These are phyloP conservation scores for Fusarium virguliforme DNA, from an alignment of 2,329 filamentous ascomycete genomes.

Conservation along the genomic window DNA sequence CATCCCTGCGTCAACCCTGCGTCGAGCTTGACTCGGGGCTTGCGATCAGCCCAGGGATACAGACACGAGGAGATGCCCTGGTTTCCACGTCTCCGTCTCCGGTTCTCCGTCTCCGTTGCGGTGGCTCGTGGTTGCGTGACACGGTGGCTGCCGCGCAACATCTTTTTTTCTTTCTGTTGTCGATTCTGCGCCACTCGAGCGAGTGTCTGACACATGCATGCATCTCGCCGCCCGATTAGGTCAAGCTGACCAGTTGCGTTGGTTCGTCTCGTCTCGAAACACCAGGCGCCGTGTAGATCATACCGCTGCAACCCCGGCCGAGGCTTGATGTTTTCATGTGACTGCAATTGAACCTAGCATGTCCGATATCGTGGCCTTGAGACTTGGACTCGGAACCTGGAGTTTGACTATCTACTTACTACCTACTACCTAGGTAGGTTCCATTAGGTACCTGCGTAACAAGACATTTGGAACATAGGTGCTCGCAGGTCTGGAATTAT, in stretches of 20 bases:
- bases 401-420: too few species aligned
- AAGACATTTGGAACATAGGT: too few species aligned
- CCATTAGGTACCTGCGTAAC: background rate
- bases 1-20: conserved; percentile 43
- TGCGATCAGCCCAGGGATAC: conserved; percentile 14
- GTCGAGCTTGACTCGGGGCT: conserved; percentile 10
- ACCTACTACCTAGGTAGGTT: background rate
- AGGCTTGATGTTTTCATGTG: conserved; percentile 8
- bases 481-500: too few species aligned
- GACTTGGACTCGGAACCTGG: too few species aligned
- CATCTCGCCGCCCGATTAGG: conserved; percentile 14
- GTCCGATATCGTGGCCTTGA: background rate
- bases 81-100: conserved; percentile 4
- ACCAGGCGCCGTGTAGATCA: conserved; percentile 1
- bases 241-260: conserved; percentile 6
- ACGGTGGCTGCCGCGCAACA: conserved; percentile 23
- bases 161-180: conserved; percentile 1
- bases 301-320: background rate
- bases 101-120: conserved; percentile 15
- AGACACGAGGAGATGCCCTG: background rate
- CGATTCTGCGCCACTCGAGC: conserved; percentile 29
- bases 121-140: conserved; percentile 19
- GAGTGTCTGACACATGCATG: conserved; percentile 27
- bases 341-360: background rate
- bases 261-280: conserved; percentile 20